Evolutionary conservation across 495 filamentous ascomycete genomes (phyloP).

Genomic region (Aspergillus hancockii): DNA sequence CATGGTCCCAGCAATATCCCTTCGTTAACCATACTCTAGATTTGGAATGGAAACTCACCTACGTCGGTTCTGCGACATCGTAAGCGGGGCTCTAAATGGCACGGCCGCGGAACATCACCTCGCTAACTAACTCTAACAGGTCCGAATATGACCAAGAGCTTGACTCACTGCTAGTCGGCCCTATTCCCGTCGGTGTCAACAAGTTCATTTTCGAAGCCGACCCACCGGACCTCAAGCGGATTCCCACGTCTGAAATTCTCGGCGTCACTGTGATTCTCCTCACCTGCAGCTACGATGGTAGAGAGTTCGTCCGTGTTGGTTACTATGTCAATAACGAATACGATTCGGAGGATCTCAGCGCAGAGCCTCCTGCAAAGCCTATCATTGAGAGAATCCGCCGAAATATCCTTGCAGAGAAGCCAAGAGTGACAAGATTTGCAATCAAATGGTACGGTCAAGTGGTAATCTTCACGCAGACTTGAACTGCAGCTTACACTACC

Average conservation of each 20-base stretch:
- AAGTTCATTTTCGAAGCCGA: conserved; percentile 98
- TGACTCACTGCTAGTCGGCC: conserved; percentile 92
- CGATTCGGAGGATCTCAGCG: conserved; percentile 81
- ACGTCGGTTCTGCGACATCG: conserved; percentile 97
- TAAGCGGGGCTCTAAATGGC: conserved; percentile 46
- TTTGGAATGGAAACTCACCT: conserved; percentile 98
- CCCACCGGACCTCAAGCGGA: conserved; percentile 81
- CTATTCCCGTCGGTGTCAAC: conserved; percentile 94
- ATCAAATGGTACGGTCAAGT: conserved; percentile 82
- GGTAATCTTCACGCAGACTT: not conserved
- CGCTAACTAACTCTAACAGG: conserved; percentile 45
- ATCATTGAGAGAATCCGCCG: conserved; percentile 87
- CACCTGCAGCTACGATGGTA: conserved; percentile 91
- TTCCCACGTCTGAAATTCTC: conserved; percentile 91
- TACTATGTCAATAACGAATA: conserved; percentile 99
- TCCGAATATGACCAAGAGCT: conserved; percentile 98
- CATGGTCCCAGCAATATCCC: not conserved
- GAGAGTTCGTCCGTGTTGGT: conserved; percentile 96
- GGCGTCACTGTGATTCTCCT: conserved; percentile 97
- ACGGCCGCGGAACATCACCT: not conserved
- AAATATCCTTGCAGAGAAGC: conserved; percentile 95
- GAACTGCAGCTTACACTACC: not conserved
- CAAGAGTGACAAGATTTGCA: conserved; percentile 93
- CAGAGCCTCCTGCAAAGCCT: conserved; percentile 87
- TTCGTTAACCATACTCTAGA: conserved; percentile 52